Base-by-base conservation (phyloP, 1,139 yeast species). In the Pichia kudriavzevii region DNA sequence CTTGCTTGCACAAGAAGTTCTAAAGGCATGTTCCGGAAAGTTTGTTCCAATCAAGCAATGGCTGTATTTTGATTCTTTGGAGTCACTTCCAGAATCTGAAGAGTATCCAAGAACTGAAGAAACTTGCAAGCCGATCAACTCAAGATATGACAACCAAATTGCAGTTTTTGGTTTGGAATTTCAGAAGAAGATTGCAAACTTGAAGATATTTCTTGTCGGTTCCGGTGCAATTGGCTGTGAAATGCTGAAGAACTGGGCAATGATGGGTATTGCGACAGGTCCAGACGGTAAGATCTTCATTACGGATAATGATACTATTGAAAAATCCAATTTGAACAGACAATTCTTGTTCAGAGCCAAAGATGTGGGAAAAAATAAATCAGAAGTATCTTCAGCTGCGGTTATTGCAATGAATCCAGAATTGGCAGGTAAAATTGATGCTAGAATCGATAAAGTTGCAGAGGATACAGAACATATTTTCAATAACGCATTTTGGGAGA, bases 161-260 rank as follows among this genome's bases (percentile, higher is more conserved):
- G 96, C 97, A 4, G 95, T 91, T 2, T 87, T 87, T 50, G 99
- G 99, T 44, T 59, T 71, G 39, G 73, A 74, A 28, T 85, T 74
- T 63, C 91, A 84, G 53, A 75, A 80, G 50, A 66, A 65, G 33
- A 62, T 91, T 42, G 74, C 84, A 30, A 84, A 88, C 58, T 65
- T 83, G 46, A 80, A 74, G 54, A 85, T 88, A 5, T 91, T 91
- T 59, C 67, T 91, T 47, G 98, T 91, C 28, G 99, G 99, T 34
- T 76, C 97, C 2, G 99, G 99, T 56, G 99, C 99, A 26, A 91
- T 91, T 67, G 99, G 99, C 31, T 91, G 99, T 64, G 99, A 91
- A 64, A 91, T 93, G 93, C 69, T 91, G 54, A 91, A 91, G 63
- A 88, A 87, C 56, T 91, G 97, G 97, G 96, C 98, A 7, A 72